phyloP scores from a whole-genome alignment of 768 basidiomycete genomes.

The Termitomyces sp. region DNA sequence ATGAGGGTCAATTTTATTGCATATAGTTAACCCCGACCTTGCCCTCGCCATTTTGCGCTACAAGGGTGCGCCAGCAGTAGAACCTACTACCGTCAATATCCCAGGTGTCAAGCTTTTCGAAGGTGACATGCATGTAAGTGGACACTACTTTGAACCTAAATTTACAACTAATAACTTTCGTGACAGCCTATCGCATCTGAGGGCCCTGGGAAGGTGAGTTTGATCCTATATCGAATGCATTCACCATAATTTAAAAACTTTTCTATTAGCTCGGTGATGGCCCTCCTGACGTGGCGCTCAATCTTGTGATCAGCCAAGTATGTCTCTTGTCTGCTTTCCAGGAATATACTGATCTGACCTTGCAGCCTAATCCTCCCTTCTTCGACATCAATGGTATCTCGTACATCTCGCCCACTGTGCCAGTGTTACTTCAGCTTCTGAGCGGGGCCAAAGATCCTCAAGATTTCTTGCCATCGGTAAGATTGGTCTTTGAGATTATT shows the following conservation, averaged over 20 bases:
- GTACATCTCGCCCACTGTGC: conserved; percentile 39
- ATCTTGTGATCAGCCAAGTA: conserved; percentile 1
- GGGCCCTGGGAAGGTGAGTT: conserved; percentile 14
- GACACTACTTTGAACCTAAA: too few relatives aligned
- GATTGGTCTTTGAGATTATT: not conserved
- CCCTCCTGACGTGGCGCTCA: conserved; percentile 13
- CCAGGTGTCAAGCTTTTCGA: conserved; percentile 16
- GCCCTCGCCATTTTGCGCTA: conserved; percentile 31
- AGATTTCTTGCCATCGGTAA: conserved; percentile 39
- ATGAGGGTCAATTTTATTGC: not conserved
- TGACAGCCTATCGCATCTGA: conserved; percentile 18
- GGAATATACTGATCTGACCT: not conserved
- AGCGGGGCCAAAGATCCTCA: conserved; percentile 39
- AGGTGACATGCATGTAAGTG: conserved; percentile 21
- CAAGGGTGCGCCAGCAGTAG: conserved; percentile 22
- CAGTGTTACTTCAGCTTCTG: conserved; percentile 51
- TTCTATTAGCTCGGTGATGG: conserved; percentile 16
- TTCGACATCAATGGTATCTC: conserved; percentile 28
- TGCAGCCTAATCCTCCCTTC: conserved; percentile 27
- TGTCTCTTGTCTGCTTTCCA: not conserved
- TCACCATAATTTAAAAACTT: not conserved
- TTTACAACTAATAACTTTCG: not conserved
- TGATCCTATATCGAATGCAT: too few relatives aligned
- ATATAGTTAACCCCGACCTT: conserved; percentile 18
- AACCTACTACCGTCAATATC: conserved; percentile 23